Conservation (phyloP, 495 filamentous ascomycete genomes). For the Sphaerosporella brunnea region DNA sequence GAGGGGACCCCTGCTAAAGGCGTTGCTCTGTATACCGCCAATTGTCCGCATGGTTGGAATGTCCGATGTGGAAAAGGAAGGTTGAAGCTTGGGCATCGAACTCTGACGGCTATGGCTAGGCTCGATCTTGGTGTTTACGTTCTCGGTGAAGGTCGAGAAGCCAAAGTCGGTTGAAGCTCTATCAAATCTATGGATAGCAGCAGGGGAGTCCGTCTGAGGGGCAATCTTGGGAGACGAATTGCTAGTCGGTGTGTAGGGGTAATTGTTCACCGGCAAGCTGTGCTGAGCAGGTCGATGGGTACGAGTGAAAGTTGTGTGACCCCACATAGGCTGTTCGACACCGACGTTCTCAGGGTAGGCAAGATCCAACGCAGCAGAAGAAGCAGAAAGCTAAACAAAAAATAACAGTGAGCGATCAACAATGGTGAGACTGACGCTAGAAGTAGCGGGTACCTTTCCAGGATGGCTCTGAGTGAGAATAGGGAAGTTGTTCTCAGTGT, state of each 20-base stretch:
- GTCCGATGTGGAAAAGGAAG: conserved; percentile 80
- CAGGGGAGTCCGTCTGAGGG: conserved; percentile 26
- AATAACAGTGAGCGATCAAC: too few species aligned
- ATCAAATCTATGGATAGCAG: conserved; percentile 22
- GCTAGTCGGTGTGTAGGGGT: conserved; percentile 22
- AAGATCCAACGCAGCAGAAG: conserved; percentile 65
- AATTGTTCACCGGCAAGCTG: conserved; percentile 52
- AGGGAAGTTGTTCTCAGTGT: conserved; percentile 67
- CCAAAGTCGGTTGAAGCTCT: conserved; percentile 16
- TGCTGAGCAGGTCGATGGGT: conserved; percentile 44
- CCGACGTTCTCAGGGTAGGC: conserved; percentile 51
- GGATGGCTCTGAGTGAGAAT: conserved; percentile 53
- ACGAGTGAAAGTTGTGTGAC: conserved; percentile 31
- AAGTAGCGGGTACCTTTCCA: conserved; percentile 55
- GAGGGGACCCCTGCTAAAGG: conserved; percentile 16
- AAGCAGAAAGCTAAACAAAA: conserved; percentile 48
- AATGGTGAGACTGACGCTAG: too few species aligned
- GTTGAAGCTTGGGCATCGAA: conserved; percentile 46
- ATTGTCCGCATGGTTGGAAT: conserved; percentile 62
- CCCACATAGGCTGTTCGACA: conserved; percentile 41
- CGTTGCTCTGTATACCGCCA: conserved; percentile 12
- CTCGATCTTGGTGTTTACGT: conserved; percentile 17
- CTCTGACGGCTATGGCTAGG: conserved; percentile 12
- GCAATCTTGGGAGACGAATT: conserved; percentile 25
- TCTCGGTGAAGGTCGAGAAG: conserved; percentile 23